These are phyloP conservation scores for Entomortierella beljakovae DNA, from an alignment of 192 early-diverging fungal species.

Conservation along the genomic window DNA sequence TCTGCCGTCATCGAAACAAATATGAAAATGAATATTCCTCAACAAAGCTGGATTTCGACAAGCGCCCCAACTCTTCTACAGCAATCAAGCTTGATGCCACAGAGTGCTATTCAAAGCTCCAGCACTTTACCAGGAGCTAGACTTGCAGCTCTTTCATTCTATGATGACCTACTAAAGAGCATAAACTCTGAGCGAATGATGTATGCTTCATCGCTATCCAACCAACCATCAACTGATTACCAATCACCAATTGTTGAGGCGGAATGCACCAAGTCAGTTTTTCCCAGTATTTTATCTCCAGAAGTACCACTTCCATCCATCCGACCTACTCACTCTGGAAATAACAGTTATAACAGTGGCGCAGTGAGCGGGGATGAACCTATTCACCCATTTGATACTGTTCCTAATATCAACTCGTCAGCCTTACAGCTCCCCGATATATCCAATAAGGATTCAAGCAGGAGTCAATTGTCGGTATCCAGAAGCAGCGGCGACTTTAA, in stretches of 20 bases:
- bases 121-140: background rate
- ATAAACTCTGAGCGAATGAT: slow-evolving; percentile 36
- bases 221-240: background rate
- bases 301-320: slow-evolving; percentile 14
- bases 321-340: background rate
- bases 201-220: slow-evolving; percentile 11
- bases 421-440: background rate
- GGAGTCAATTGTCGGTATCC: background rate
- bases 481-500: background rate
- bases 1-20: background rate
- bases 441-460: background rate
- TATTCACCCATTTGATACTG: slow-evolving; percentile 35
- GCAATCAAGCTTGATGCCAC: background rate
- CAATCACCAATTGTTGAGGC: background rate
- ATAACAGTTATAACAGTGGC: slow-evolving; percentile 12
- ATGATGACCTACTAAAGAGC: slow-evolving; percentile 38
- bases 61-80: background rate
- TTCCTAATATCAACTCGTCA: background rate
- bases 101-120: background rate
- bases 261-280: background rate
- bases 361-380: background rate
- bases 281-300: background rate
- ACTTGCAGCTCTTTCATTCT: slow-evolving; percentile 21
- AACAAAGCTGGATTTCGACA: background rate
- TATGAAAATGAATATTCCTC: background rate